Percentiles rank a stretch among this genome's conserved stretches.
Evolutionary conservation across 164 flowering plant species (phyloP).

Genomic region (Magnolia sinica): DNA sequence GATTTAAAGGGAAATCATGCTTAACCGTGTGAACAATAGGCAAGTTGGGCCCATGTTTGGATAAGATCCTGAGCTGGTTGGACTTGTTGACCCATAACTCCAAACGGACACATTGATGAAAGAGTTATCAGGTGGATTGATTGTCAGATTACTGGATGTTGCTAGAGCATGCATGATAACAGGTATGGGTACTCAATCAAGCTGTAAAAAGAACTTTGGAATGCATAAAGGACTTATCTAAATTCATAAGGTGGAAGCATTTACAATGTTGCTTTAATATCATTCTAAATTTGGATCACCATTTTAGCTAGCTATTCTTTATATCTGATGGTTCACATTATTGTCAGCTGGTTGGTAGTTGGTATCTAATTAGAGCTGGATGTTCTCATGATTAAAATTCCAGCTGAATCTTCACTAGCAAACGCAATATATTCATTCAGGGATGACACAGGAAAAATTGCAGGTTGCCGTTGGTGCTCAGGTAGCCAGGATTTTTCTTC

Average conservation of each 20-base stretch:
- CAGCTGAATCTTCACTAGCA: slow-evolving; percentile 1
- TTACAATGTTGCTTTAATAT: neutral
- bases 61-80: neutral
- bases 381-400: neutral
- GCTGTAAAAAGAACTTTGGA: neutral
- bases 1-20: neutral
- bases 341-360: neutral
- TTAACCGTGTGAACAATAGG: neutral
- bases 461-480: slow-evolving; percentile 1
- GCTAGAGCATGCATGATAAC: neutral
- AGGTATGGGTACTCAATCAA: neutral
- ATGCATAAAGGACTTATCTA: neutral
- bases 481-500: neutral
- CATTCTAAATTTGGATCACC: neutral
- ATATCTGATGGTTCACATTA: neutral
- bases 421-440: neutral
- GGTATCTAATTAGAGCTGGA: neutral
- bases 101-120: neutral
- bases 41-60: neutral
- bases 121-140: neutral
- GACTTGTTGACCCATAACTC: neutral
- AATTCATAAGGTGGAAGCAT: neutral
- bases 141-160: neutral
- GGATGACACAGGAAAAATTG: neutral
- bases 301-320: neutral